These are phyloP conservation scores for Amylostereum chailletii DNA, from an alignment of 1,284 basidiomycete genomes.

Conservation along the genomic window DNA sequence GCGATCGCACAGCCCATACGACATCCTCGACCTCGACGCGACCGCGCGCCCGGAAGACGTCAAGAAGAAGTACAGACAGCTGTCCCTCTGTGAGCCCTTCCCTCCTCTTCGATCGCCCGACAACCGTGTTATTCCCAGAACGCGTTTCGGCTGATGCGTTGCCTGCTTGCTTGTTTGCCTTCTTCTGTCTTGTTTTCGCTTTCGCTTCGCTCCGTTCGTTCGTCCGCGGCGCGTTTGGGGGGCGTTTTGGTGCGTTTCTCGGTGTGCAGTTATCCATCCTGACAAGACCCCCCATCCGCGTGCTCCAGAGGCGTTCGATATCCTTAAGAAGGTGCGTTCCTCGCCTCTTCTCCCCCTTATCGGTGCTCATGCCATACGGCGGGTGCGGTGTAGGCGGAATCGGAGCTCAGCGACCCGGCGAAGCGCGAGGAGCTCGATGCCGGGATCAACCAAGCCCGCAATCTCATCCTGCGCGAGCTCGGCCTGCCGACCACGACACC, in stretches of 20 bases:
- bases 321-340: constrained; percentile 66
- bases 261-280: constrained; percentile 70
- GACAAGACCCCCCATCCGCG: constrained; percentile 74
- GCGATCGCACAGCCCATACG: constrained; percentile 52
- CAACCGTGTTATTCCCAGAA: too few relatives aligned
- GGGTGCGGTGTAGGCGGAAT: constrained; percentile 50
- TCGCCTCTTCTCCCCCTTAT: neutral
- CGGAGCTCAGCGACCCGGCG: constrained; percentile 63
- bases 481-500: constrained; percentile 48
- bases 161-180: too few relatives aligned
- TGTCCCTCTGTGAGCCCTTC: constrained; percentile 63
- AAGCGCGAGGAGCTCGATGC: constrained; percentile 76
- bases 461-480: constrained; percentile 48
- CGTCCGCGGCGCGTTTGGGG: too few relatives aligned
- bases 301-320: constrained; percentile 78
- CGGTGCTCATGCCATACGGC: neutral
- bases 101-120: constrained; percentile 1
- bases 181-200: too few relatives aligned
- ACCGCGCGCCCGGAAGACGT: constrained; percentile 59
- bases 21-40: constrained; percentile 64
- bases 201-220: too few relatives aligned
- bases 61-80: constrained; percentile 73
- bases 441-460: constrained; percentile 63
- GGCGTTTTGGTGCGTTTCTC: constrained; percentile 29
- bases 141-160: too few relatives aligned